Evolutionary conservation across 176 grass and related monocot species (phyloP).

Genomic region (Urochloa ruziziensis): DNA sequence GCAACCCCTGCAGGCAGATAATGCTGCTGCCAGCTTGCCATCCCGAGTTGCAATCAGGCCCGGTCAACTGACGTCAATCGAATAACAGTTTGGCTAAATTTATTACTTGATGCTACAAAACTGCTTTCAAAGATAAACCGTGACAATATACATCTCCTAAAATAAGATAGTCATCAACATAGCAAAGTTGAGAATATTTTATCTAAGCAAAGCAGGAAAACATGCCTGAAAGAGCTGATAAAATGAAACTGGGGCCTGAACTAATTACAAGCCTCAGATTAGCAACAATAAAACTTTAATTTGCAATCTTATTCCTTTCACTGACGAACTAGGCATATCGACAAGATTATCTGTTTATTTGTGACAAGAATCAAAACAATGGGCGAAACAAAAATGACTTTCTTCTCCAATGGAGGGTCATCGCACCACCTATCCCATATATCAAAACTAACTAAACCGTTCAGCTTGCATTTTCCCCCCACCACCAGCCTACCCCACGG

Average conservation of each 20-base stretch:
- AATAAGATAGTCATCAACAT: too few relatives aligned
- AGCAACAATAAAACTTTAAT: neutral
- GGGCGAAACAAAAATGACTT: slow-evolving; percentile 34
- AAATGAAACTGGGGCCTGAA: neutral
- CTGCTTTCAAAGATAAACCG: neutral
- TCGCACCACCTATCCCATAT: slow-evolving; percentile 23
- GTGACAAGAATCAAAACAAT: slow-evolving; percentile 59
- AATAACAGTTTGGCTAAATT: too few relatives aligned
- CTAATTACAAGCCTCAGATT: neutral
- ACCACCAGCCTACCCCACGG: slow-evolving; percentile 32
- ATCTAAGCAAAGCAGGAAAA: neutral
- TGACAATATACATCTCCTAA: neutral
- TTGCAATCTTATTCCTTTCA: slow-evolving; percentile 22
- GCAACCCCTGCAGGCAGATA: too few relatives aligned
- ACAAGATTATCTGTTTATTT: slow-evolving; percentile 47
- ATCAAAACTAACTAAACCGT: slow-evolving; percentile 30
- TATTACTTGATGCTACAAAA: neutral
- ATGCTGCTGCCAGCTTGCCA: too few relatives aligned
- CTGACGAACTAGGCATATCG: slow-evolving; percentile 25
- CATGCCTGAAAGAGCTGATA: neutral
- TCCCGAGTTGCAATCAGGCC: too few relatives aligned
- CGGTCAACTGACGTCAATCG: too few relatives aligned
- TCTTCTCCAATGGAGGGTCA: slow-evolving; percentile 29
- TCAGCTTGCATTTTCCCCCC: slow-evolving; percentile 6
- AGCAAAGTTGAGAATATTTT: neutral